Conservation (phyloP, 495 filamentous ascomycete genomes). For the Penicillium pulvis region DNA sequence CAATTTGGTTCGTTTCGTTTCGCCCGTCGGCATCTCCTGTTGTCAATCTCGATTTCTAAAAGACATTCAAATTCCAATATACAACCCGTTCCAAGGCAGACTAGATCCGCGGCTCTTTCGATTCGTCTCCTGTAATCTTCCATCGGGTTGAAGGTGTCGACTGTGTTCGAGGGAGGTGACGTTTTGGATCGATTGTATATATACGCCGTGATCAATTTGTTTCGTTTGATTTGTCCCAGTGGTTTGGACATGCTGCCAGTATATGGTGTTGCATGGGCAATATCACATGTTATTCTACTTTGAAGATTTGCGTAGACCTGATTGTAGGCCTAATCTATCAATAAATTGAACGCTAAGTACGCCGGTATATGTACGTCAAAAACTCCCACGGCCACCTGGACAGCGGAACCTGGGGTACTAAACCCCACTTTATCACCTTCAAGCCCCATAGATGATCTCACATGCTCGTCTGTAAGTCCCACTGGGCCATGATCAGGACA, state of each 20-base stretch:
- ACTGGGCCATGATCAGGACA: neutral
- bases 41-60: conserved; percentile 9
- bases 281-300: neutral
- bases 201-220: conserved; percentile 28
- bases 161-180: conserved; percentile 18
- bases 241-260: neutral
- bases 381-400: neutral
- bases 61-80: conserved; percentile 10
- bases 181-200: conserved; percentile 33
- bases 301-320: neutral
- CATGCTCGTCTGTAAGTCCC: neutral
- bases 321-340: conserved; percentile 18
- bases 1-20: conserved; percentile 9
- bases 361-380: conserved; percentile 29
- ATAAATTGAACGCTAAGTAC: conserved; percentile 32
- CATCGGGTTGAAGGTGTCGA: conserved; percentile 17
- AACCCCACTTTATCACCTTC: neutral
- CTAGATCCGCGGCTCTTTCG: neutral
- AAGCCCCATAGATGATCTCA: neutral
- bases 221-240: conserved; percentile 14
- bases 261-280: neutral
- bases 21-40: conserved; percentile 25
- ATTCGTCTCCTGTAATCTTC: conserved; percentile 7
- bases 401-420: neutral
- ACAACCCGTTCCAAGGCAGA: conserved; percentile 10